These are phyloP conservation scores for Angophora floribunda DNA, from an alignment of 345 rosid genomes.

Conservation along the genomic window DNA sequence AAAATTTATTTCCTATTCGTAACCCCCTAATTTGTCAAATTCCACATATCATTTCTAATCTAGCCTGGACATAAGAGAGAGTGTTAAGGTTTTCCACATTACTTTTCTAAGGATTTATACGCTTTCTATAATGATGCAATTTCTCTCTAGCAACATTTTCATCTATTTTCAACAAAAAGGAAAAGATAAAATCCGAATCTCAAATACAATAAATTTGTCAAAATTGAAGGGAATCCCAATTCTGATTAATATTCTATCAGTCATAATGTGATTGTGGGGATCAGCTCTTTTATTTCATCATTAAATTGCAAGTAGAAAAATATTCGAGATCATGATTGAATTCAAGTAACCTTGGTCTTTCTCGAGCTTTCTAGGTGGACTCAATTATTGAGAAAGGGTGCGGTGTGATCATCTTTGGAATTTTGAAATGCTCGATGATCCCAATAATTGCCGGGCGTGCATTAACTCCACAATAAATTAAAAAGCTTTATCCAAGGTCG, in stretches of 20 bases:
- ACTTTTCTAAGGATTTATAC: neutral
- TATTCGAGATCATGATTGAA: neutral
- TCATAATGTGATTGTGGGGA: neutral
- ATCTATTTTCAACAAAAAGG: neutral
- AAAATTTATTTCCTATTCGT: neutral
- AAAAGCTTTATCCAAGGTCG: neutral
- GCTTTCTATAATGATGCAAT: neutral
- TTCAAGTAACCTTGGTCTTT: neutral
- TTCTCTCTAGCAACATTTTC: neutral
- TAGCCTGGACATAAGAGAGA: neutral
- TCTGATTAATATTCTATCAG: neutral
- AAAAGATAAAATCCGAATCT: neutral
- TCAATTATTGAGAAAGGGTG: neutral
- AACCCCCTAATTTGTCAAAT: accelerated
- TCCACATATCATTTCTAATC: neutral
- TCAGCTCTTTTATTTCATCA: neutral
- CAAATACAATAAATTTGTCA: neutral
- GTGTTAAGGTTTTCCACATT: neutral
- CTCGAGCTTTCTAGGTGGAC: neutral
- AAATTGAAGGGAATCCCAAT: neutral
- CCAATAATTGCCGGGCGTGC: neutral
- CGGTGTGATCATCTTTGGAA: neutral
- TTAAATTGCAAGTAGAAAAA: neutral
- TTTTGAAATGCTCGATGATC: neutral
- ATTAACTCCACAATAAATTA: neutral